Evolutionary conservation across 2,329 filamentous ascomycete species (phyloP), one percentile per base, ranked within the genome.

Genomic region (Metarhizium guizhouense): DNA sequence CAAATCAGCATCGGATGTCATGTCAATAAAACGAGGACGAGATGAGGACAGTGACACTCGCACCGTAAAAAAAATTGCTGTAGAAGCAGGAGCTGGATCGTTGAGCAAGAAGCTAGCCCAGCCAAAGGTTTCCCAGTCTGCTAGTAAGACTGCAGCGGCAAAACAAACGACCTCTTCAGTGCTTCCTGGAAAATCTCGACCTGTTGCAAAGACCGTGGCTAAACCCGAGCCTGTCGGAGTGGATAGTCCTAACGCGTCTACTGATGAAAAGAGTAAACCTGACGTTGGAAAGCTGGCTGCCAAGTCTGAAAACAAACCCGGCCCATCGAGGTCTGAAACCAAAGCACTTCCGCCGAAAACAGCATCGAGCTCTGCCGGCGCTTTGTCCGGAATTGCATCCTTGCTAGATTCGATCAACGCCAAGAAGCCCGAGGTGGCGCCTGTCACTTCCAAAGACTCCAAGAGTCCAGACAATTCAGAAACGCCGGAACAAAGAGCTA

Each of bases 401-500:
- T 67, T 84, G 16, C 72, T 84, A 20, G 78, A 79, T 55, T 75
- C 74, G 11, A 76, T 76, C 59, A 76, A 74, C 54, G 70, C 74
- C 5, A 72, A 73, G 6, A 75, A 74, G 55, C 59, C 68, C 2
- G 68, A 73, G 47, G 58, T 65, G 11, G 62, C 64, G 2, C 71
- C 76, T 47, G 76, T 74, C 4, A 79, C 80, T 56, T 71, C 77
- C 0, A 81, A 83, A 60, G 82, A 83, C 56, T 62, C 64, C 11
- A 74, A 72, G 34, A 69, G 70, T n/a, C 64, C 70, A 1, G 69
- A 87, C 18, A 71, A 75, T 0, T 73, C 77, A 0, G 88, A 92
- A 67, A 90, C 85, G 0, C 74, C 83, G 0, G 85, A 88, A 62
- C 80, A 90, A 65, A 84, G 77, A 62, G 74, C 77, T 2, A 87